phyloP scores from a whole-genome alignment of 495 filamentous ascomycete species.

The Chaetomium tenue region DNA sequence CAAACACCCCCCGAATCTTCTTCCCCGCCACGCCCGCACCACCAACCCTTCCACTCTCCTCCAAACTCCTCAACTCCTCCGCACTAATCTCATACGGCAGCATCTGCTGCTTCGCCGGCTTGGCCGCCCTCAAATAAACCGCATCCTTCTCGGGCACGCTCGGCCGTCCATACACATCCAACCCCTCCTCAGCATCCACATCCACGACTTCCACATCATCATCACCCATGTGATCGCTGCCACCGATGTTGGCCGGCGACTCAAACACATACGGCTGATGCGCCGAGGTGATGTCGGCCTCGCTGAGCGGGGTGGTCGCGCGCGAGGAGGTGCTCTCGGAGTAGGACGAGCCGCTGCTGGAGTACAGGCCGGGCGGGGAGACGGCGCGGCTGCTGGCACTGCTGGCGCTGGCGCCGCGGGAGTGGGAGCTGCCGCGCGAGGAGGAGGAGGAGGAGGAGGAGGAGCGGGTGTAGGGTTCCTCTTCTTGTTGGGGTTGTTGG shows the following conservation, averaged over 20 bases:
- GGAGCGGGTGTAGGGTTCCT: slow-evolving; percentile 11
- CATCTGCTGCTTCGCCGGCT: slow-evolving; percentile 26
- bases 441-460: slow-evolving; percentile 41
- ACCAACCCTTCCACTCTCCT: slow-evolving; percentile 27
- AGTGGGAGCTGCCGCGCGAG: slow-evolving; percentile 42
- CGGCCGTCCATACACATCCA: slow-evolving; percentile 19
- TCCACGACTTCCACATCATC: slow-evolving; percentile 28
- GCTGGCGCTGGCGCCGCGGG: too few species aligned
- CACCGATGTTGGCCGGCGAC: slow-evolving; percentile 29
- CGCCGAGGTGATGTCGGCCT: slow-evolving; percentile 33
- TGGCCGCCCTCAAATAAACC: slow-evolving; percentile 22
- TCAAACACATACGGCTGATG: slow-evolving; percentile 39
- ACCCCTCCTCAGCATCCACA: slow-evolving; percentile 12
- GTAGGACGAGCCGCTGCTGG: slow-evolving; percentile 44
- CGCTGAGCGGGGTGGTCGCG: slow-evolving; percentile 46
- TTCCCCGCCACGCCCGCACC: slow-evolving; percentile 36
- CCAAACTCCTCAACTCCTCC: slow-evolving; percentile 42
- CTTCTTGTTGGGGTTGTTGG: not conserved
- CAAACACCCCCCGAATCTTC: slow-evolving; percentile 43
- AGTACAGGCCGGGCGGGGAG: slow-evolving; percentile 44
- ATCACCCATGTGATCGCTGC: too few species aligned
- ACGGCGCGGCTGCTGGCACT: slow-evolving; percentile 33
- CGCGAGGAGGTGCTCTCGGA: slow-evolving; percentile 43
- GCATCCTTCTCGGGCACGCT: slow-evolving; percentile 33
- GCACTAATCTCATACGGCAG: slow-evolving; percentile 51